Conservation (phyloP, 169 alveolate genomes). For the Cryptosporidium bovis region DNA sequence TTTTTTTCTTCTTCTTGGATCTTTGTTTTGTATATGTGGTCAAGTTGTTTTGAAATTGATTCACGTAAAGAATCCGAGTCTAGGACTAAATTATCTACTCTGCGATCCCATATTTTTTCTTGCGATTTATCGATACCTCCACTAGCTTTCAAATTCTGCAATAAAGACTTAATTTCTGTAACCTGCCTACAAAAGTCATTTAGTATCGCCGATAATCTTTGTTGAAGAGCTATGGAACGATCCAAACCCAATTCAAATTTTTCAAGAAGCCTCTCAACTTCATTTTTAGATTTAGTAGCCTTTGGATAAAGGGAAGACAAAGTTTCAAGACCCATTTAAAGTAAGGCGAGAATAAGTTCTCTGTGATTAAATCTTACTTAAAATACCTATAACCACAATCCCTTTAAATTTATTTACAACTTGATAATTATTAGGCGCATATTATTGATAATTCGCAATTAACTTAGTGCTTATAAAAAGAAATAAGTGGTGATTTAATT, state of each 20-base stretch:
- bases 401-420: too few relatives aligned
- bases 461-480: too few relatives aligned
- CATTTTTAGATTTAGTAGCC: conserved; percentile 65
- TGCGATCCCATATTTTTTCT: conserved; percentile 58
- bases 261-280: conserved; percentile 64
- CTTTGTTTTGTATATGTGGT: conserved; percentile 34
- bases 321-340: conserved; percentile 44
- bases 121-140: conserved; percentile 28
- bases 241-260: conserved; percentile 68
- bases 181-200: conserved; percentile 69
- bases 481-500: too few relatives aligned
- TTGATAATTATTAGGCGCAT: not conserved
- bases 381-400: too few relatives aligned
- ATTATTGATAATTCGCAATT: not conserved
- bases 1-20: conserved; percentile 28
- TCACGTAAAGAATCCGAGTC: conserved; percentile 56
- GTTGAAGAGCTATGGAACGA: conserved; percentile 69
- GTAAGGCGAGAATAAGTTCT: not conserved
- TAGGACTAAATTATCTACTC: conserved; percentile 42
- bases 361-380: too few relatives aligned
- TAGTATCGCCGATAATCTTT: conserved; percentile 54
- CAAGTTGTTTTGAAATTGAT: conserved; percentile 46
- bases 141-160: not conserved
- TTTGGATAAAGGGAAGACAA: conserved; percentile 66
- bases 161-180: conserved; percentile 22